Conservation (phyloP, 2,329 filamentous ascomycete species). For the Penicillium paneum region DNA sequence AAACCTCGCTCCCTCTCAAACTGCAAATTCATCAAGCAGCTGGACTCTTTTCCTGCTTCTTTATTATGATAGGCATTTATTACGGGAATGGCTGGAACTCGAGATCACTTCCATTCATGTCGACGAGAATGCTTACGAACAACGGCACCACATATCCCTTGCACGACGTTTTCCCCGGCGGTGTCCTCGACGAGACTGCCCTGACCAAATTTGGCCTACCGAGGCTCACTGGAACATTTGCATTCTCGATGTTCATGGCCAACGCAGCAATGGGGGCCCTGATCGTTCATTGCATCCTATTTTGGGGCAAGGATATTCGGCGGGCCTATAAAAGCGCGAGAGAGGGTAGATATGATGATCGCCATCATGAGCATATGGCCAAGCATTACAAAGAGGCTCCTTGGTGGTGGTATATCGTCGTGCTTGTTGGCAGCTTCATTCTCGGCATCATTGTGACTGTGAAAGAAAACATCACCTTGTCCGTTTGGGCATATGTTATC, state of each 20-base stretch:
- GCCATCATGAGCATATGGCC: conserved; percentile 53
- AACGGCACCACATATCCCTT: conserved; percentile 46
- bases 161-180: conserved; percentile 40
- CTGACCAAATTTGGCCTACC: conserved; percentile 49
- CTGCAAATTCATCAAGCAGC: conserved; percentile 49
- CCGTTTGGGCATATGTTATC: conserved; percentile 35
- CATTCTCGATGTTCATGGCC: conserved; percentile 55
- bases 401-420: conserved; percentile 35
- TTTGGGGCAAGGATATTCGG: conserved; percentile 55
- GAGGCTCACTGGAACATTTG: conserved; percentile 50
- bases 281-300: conserved; percentile 52
- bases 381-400: conserved; percentile 52
- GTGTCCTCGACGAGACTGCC: conserved; percentile 28
- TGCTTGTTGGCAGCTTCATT: conserved; percentile 31
- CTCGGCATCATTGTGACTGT: conserved; percentile 27
- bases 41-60: conserved; percentile 51
- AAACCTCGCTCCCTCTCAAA: conserved; percentile 53
- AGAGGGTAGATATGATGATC: conserved; percentile 47
- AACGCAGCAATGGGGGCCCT: conserved; percentile 59
- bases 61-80: conserved; percentile 53
- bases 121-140: conserved; percentile 44
- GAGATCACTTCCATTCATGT: conserved; percentile 54
- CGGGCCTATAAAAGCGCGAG: conserved; percentile 49
- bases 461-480: conserved; percentile 32
- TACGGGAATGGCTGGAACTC: conserved; percentile 51